These are phyloP conservation scores for Cephalotrichum gorgonifer DNA, from an alignment of 2,329 filamentous ascomycete species.

Conservation along the genomic window DNA sequence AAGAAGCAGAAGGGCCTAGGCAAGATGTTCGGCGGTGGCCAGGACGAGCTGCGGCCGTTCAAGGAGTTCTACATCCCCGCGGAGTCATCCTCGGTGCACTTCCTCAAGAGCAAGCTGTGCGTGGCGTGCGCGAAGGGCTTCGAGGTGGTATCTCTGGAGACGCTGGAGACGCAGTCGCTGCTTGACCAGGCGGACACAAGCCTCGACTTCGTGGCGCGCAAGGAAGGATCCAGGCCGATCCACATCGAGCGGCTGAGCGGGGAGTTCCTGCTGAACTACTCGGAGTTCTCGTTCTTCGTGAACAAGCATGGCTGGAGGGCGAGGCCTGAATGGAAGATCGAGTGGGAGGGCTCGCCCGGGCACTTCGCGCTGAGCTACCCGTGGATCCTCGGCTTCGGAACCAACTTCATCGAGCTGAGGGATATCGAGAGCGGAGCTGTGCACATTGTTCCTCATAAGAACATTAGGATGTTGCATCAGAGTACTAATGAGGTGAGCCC, in stretches of 20 bases:
- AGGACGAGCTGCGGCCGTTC: slow-evolving; percentile 92
- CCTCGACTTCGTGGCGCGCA: slow-evolving; percentile 89
- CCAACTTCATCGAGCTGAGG: slow-evolving; percentile 93
- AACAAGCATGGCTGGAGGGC: slow-evolving; percentile 97
- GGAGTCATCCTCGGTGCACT: slow-evolving; percentile 96
- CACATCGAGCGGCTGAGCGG: slow-evolving; percentile 96
- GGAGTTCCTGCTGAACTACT: slow-evolving; percentile 96
- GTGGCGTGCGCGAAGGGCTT: slow-evolving; percentile 93
- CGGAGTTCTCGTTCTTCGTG: slow-evolving; percentile 98
- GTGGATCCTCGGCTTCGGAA: slow-evolving; percentile 94
- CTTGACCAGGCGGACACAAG: slow-evolving; percentile 97
- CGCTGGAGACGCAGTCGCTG: slow-evolving; percentile 93
- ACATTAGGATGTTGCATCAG: slow-evolving; percentile 94
- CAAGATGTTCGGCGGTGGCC: slow-evolving; percentile 87
- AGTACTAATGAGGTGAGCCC: slow-evolving; percentile 83
- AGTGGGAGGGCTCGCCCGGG: slow-evolving; percentile 91
- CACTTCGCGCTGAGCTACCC: slow-evolving; percentile 92
- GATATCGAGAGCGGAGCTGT: slow-evolving; percentile 92
- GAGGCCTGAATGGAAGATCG: slow-evolving; percentile 90
- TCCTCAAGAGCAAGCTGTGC: slow-evolving; percentile 91
- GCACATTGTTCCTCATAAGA: slow-evolving; percentile 92
- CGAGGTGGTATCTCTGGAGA: slow-evolving; percentile 92
- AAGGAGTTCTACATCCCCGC: slow-evolving; percentile 99
- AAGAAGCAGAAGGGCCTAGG: slow-evolving; percentile 93
- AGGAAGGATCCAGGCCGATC: slow-evolving; percentile 88